phyloP scores from a whole-genome alignment of 2,329 filamentous ascomycete genomes.

The Nemania sp. region DNA sequence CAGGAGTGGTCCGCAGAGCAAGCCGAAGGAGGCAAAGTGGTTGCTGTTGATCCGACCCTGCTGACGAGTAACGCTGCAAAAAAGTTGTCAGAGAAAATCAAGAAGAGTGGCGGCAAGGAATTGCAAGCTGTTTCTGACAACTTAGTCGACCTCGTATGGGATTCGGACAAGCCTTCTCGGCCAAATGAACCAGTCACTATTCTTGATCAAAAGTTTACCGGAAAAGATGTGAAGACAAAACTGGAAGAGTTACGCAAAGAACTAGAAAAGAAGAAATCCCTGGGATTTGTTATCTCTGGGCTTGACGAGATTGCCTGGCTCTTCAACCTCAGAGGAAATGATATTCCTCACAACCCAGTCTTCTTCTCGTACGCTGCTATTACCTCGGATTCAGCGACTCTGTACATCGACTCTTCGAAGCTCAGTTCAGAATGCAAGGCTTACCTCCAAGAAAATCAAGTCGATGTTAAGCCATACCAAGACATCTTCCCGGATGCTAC shows the following conservation, averaged over 20 bases:
- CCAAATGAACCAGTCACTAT: constrained; percentile 77
- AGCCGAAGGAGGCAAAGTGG: constrained; percentile 80
- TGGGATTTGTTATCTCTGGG: constrained; percentile 89
- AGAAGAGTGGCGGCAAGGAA: constrained; percentile 79
- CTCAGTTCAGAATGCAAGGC: constrained; percentile 67
- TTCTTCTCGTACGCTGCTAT: constrained; percentile 96
- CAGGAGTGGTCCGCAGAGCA: constrained; percentile 94
- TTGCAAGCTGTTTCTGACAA: constrained; percentile 78
- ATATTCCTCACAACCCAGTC: constrained; percentile 97
- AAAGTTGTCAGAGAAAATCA: constrained; percentile 83
- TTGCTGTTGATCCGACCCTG: constrained; percentile 88
- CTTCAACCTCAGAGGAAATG: constrained; percentile 93
- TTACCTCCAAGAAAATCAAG: constrained; percentile 70
- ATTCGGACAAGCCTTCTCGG: constrained; percentile 67
- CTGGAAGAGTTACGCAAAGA: constrained; percentile 87
- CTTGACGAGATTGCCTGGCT: constrained; percentile 97
- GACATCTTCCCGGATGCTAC: constrained; percentile 79
- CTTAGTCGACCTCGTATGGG: constrained; percentile 91
- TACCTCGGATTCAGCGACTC: constrained; percentile 72
- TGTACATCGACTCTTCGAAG: constrained; percentile 85
- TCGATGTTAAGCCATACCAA: constrained; percentile 80
- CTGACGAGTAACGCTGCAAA: constrained; percentile 67
- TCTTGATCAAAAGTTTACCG: constrained; percentile 72
- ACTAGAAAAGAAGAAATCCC: constrained; percentile 83
- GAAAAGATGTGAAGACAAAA: constrained; percentile 82